A percentile compares a stretch with the other conserved stretches of the same genome.
These are phyloP conservation scores for Echium plantagineum DNA, from an alignment of 257 asterid species.

Conservation along the genomic window DNA sequence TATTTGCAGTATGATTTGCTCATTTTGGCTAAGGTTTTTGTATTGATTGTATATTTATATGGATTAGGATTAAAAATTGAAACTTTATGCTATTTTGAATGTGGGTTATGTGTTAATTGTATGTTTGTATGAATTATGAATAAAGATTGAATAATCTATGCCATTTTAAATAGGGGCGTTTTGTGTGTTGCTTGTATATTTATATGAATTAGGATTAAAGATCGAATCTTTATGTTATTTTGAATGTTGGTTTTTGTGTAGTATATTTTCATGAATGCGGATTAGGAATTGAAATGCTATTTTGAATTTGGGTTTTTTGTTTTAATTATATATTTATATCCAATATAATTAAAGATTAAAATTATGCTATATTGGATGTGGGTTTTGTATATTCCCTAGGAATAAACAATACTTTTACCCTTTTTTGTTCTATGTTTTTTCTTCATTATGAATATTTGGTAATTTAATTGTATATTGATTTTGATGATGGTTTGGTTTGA, in stretches of 20 bases:
- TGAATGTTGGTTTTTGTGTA: conserved; percentile 1
- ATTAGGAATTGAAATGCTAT: conserved; percentile 1
- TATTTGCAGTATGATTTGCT: conserved; percentile 8
- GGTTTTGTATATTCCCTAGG: conserved; percentile 5
- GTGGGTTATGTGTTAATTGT: conserved; percentile 4
- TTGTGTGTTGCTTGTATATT: conserved; percentile 9
- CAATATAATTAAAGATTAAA: conserved; percentile 5
- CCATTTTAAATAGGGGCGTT: conserved; percentile 6
- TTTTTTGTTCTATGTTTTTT: not conserved
- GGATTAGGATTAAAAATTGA: conserved; percentile 6
- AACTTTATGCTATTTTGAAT: conserved; percentile 1
- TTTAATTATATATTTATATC: conserved; percentile 8
- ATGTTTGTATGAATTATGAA: not conserved
- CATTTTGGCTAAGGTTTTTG: conserved; percentile 7
- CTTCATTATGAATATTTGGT: not conserved
- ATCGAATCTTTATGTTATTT: conserved; percentile 5
- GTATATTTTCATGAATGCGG: too few species aligned
- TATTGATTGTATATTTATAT: conserved; percentile 11
- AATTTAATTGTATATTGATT: conserved; percentile 6
- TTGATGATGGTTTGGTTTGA: conserved; percentile 7
- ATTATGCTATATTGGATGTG: conserved; percentile 4
- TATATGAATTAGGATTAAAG: conserved; percentile 1
- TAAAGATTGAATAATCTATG: conserved; percentile 6
- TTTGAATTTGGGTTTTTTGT: conserved; percentile 5
- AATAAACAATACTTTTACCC: conserved; percentile 3